Evolutionary conservation across 129 eudicot species (phyloP).

Genomic region (Chrysanthemum lavandulifolium): DNA sequence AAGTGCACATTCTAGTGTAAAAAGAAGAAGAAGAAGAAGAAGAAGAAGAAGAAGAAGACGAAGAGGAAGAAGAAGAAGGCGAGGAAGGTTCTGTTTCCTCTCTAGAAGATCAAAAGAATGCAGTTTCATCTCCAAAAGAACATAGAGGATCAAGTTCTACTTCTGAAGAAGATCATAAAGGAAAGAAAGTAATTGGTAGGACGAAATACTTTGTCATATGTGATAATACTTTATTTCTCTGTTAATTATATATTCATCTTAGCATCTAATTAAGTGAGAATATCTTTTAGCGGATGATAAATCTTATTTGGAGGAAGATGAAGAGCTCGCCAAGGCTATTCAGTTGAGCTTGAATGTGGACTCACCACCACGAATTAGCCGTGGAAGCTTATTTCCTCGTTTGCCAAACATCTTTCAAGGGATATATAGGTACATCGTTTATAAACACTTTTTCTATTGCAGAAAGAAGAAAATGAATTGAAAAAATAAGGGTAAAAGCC

Average conservation of each 20-base stretch:
- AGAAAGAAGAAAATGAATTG: too few relatives aligned
- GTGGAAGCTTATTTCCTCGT: constrained; percentile 60
- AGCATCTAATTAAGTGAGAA: constrained; percentile 6
- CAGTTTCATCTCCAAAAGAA: constrained; percentile 64
- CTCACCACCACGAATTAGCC: constrained; percentile 58
- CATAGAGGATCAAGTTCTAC: constrained; percentile 31
- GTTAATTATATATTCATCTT: background rate
- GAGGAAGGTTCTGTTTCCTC: constrained; percentile 54
- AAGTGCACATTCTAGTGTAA: constrained; percentile 59
- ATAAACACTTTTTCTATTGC: background rate
- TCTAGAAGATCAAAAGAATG: constrained; percentile 47
- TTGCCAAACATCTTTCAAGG: constrained; percentile 53
- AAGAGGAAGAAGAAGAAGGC: constrained; percentile 19
- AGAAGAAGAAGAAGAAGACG: constrained; percentile 18
- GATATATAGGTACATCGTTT: constrained; percentile 54
- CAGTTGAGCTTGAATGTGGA: constrained; percentile 76
- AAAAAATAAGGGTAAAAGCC: too few relatives aligned
- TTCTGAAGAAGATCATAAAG: constrained; percentile 53
- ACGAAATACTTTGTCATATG: background rate
- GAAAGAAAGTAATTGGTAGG: constrained; percentile 83
- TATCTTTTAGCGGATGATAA: constrained; percentile 35
- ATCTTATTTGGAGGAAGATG: constrained; percentile 70
- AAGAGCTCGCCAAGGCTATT: constrained; percentile 80
- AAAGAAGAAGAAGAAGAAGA: constrained; percentile 21
- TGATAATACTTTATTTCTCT: background rate